phyloP scores from a whole-genome alignment of 2,329 filamentous ascomycete species.

The Magnaporthiopsis incrustans region DNA sequence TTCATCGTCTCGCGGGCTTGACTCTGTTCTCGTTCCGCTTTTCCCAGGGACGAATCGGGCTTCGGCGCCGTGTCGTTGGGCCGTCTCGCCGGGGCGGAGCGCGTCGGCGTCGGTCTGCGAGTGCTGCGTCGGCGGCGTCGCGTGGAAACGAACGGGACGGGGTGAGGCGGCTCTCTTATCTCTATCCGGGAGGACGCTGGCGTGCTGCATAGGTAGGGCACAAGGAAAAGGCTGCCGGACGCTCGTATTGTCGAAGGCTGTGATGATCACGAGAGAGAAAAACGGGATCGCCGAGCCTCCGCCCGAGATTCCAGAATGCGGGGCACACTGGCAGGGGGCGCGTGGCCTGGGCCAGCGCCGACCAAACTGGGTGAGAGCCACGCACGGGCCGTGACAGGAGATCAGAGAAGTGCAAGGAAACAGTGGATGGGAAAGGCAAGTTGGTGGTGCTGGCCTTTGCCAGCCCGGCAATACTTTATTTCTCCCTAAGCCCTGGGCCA shows the following conservation, averaged over 20 bases:
- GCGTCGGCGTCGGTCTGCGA: not conserved
- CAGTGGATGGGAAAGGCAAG: too few species aligned
- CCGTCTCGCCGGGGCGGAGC: not conserved
- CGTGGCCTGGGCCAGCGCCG: not conserved
- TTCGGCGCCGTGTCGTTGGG: not conserved
- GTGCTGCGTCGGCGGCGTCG: too few species aligned
- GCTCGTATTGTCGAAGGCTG: not conserved
- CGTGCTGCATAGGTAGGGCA: too few species aligned
- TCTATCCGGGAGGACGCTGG: not conserved
- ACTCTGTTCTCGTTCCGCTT: constrained; percentile 2
- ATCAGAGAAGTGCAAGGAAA: too few species aligned
- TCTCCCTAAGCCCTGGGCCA: not conserved
- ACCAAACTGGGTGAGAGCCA: not conserved
- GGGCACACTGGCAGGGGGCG: too few species aligned
- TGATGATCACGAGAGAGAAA: not conserved
- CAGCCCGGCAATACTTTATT: not conserved
- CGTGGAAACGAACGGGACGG: too few species aligned
- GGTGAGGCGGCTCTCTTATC: not conserved
- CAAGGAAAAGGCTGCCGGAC: not conserved
- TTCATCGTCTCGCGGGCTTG: not conserved
- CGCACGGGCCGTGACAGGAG: too few species aligned
- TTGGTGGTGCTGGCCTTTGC: not conserved
- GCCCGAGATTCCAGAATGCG: not conserved
- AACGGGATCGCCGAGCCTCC: not conserved
- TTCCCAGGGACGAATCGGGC: not conserved